These are phyloP conservation scores for Neopestalotiopsis sp. DNA, from an alignment of 2,329 filamentous ascomycete species.

Conservation along the genomic window DNA sequence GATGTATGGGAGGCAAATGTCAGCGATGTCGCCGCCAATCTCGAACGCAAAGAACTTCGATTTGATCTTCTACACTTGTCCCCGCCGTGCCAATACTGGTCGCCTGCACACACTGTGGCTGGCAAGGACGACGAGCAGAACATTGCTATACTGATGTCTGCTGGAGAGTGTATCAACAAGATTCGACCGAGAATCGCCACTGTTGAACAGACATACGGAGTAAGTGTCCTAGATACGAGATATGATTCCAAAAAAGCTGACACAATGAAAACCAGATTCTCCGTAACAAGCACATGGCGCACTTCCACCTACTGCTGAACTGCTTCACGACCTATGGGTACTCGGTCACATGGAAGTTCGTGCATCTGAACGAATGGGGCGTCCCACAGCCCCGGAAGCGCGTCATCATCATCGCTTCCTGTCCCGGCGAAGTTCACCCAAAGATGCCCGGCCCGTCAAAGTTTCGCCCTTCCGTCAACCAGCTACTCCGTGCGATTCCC, in stretches of 20 bases:
- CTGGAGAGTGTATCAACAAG: conserved; percentile 57
- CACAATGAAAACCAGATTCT: conserved; percentile 46
- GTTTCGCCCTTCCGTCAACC: conserved; percentile 45
- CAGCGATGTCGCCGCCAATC: conserved; percentile 49
- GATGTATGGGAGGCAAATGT: conserved; percentile 52
- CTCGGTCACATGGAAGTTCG: conserved; percentile 70
- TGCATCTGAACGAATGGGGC: conserved; percentile 57
- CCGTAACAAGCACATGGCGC: conserved; percentile 51
- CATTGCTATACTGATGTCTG: conserved; percentile 58
- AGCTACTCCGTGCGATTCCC: conserved; percentile 42
- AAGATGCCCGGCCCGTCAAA: conserved; percentile 69
- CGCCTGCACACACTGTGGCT: conserved; percentile 66
- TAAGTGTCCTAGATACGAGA: not conserved
- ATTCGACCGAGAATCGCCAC: conserved; percentile 71
- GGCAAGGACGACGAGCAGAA: conserved; percentile 69
- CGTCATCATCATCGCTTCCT: conserved; percentile 60
- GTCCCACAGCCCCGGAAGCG: conserved; percentile 53
- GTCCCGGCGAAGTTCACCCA: conserved; percentile 74
- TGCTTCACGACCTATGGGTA: conserved; percentile 70
- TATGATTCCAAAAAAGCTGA: not conserved
- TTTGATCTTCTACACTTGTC: conserved; percentile 76
- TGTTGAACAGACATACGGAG: conserved; percentile 76
- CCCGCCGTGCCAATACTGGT: conserved; percentile 78
- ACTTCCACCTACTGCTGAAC: conserved; percentile 63
- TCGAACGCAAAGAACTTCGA: conserved; percentile 36